A percentile compares a stretch with the other conserved stretches of the same genome.
These are phyloP conservation scores for Microstroma glucosiphilum DNA, from an alignment of 1,284 basidiomycete species.

Conservation along the genomic window DNA sequence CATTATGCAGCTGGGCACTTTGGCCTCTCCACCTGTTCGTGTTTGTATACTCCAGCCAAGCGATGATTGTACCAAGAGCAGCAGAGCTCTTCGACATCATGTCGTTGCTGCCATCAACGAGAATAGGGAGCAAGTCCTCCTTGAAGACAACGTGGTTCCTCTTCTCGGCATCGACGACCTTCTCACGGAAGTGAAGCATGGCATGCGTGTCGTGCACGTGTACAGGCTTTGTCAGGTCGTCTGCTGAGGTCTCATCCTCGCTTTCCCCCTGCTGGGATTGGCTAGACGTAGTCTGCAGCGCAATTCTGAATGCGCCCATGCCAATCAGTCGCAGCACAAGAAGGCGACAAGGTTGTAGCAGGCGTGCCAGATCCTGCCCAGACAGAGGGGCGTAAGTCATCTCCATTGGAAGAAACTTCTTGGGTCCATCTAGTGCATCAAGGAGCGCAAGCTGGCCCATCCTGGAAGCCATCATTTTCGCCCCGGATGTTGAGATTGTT, in stretches of 20 bases:
- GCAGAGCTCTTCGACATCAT: slow-evolving; percentile 53
- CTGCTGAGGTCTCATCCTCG: slow-evolving; percentile 18
- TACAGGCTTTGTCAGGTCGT: slow-evolving; percentile 47
- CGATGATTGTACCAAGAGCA: slow-evolving; percentile 51
- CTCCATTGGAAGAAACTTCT: slow-evolving; percentile 49
- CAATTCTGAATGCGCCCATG: neutral
- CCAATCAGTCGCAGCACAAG: slow-evolving; percentile 20
- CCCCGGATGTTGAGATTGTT: slow-evolving; percentile 14
- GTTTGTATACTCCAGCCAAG: slow-evolving; percentile 41
- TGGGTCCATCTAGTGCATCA: slow-evolving; percentile 14
- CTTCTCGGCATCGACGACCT: slow-evolving; percentile 52
- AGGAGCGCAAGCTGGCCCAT: slow-evolving; percentile 45
- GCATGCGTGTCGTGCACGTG: slow-evolving; percentile 43
- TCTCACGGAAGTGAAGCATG: slow-evolving; percentile 49
- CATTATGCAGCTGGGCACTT: slow-evolving; percentile 31
- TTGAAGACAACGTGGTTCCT: slow-evolving; percentile 53
- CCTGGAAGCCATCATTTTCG: slow-evolving; percentile 25
- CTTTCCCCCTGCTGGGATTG: slow-evolving; percentile 4
- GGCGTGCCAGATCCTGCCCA: slow-evolving; percentile 48
- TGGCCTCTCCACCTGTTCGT: slow-evolving; percentile 15
- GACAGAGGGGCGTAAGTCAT: slow-evolving; percentile 52
- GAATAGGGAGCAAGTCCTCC: slow-evolving; percentile 56
- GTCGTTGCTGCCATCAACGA: slow-evolving; percentile 54
- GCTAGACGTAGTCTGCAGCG: neutral
- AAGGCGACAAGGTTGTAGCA: slow-evolving; percentile 19